phyloP scores from a whole-genome alignment of 1,139 yeast species.

The Pichia sp. region DNA sequence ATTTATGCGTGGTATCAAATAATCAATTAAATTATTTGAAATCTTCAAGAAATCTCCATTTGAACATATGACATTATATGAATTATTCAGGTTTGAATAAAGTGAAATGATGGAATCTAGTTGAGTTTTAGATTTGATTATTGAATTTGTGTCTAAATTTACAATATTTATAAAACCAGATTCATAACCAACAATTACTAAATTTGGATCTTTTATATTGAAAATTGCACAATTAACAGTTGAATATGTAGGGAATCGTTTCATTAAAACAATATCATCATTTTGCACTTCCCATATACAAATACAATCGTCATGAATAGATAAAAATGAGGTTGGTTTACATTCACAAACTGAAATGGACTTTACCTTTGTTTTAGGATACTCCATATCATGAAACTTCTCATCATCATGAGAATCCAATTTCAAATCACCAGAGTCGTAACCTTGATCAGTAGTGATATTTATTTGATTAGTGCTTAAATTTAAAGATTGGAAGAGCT shows the following conservation, averaged over 20 bases:
- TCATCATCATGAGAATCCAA: neutral
- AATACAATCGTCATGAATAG: slow-evolving; percentile 12
- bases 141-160: neutral
- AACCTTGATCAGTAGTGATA: neutral
- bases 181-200: slow-evolving; percentile 4
- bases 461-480: neutral
- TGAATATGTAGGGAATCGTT: neutral
- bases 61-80: neutral
- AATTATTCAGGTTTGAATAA: neutral
- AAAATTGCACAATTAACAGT: slow-evolving; percentile 7
- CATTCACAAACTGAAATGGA: neutral
- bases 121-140: neutral
- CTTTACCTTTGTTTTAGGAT: slow-evolving; percentile 7
- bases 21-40: neutral
- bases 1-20: neutral
- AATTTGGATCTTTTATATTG: neutral
- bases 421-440: neutral
- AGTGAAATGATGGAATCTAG: neutral
- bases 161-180: slow-evolving; percentile 3
- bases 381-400: neutral
- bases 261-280: neutral
- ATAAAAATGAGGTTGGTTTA: neutral
- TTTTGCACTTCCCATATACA: slow-evolving; percentile 10
- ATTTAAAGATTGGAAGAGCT: neutral
- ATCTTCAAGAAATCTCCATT: neutral